Base-by-base conservation (phyloP, 345 rosid genomes). In the Acer saccharum region DNA sequence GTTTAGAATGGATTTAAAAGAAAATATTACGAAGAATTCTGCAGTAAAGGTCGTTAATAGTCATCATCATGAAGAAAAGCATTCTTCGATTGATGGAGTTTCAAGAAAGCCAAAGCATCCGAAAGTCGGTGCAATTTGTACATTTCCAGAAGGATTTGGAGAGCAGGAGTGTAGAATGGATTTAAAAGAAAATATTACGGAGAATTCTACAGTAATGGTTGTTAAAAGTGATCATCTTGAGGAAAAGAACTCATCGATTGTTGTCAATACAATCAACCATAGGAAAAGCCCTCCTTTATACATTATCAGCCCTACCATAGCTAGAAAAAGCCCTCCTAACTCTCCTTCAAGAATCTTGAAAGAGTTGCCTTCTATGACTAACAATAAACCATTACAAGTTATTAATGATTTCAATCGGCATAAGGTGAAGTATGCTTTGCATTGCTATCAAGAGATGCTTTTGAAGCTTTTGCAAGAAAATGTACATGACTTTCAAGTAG, bases 111-210 rank as follows among this genome's bases (percentile, higher is more conserved):
- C 25, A 3, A 32, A 25, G 12, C 50, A 3, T n/a, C 48, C 16
- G 25, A 57, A 57, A 71, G 65, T 71, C 10, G 0, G 7, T 35
- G 50, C 27, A 9, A 18, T 29, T 72, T 10, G 35, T 29, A 32
- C 50, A 10, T 72, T 18, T 58, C 65, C 35, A 32, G 23, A 35
- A 72, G 65, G 52, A 39, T 35, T 11, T 72, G 75, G 35, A 58
- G 46, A 0, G 10, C 46, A 43, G 10, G 46, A 6, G 4, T 21
- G 10, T 46, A 46, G 3, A 44, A 5, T 20, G 9, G 23, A 44
- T 23, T 48, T n/a, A 48, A 69, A 50, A 50, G 73, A 25, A 6
- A 69, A 17, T 50, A 27, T 12, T 1, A 5, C 2, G 71, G 71
- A 67, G 52, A 67, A 18, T 1, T 17, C 62, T 18, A 1, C 10